These are phyloP conservation scores for Xylaria nigripes DNA, from an alignment of 495 filamentous ascomycete genomes.

Conservation along the genomic window DNA sequence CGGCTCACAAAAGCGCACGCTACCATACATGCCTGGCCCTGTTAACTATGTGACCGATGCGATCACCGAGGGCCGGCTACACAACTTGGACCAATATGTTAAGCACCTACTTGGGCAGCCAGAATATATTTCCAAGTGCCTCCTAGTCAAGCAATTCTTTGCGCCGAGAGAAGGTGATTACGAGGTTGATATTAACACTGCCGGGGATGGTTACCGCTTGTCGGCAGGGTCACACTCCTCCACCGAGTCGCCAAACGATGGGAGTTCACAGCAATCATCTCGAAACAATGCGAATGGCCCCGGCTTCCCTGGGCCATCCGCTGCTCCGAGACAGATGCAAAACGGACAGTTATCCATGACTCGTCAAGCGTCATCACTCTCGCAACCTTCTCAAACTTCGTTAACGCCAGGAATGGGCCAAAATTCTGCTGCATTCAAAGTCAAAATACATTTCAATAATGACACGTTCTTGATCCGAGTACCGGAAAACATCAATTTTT, in stretches of 20 bases:
- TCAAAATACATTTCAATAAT: constrained; percentile 88
- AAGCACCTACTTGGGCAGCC: constrained; percentile 81
- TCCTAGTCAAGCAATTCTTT: constrained; percentile 81
- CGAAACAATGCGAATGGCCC: constrained; percentile 58
- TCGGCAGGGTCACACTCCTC: constrained; percentile 68
- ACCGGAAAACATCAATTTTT: constrained; percentile 67
- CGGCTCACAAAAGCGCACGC: constrained; percentile 61
- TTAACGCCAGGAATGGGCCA: constrained; percentile 40
- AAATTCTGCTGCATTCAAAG: constrained; percentile 54
- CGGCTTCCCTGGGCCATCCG: constrained; percentile 47
- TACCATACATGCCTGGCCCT: constrained; percentile 98
- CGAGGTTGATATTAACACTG: constrained; percentile 67
- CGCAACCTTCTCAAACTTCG: constrained; percentile 57
- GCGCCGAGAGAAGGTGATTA: constrained; percentile 84
- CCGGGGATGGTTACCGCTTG: constrained; percentile 59
- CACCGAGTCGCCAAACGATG: constrained; percentile 43
- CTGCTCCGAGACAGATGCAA: constrained; percentile 50
- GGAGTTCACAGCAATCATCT: constrained; percentile 66
- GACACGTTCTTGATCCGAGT: constrained; percentile 88
- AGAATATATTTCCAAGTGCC: constrained; percentile 71
- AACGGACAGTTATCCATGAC: constrained; percentile 53
- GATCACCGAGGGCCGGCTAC: constrained; percentile 85
- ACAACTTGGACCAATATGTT: constrained; percentile 90
- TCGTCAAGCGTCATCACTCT: constrained; percentile 65
- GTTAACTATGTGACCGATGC: constrained; percentile 97